Percentiles rank a stretch among this genome's conserved stretches.
Conservation (phyloP, 305 asterid species). For the Andrographis paniculata region DNA sequence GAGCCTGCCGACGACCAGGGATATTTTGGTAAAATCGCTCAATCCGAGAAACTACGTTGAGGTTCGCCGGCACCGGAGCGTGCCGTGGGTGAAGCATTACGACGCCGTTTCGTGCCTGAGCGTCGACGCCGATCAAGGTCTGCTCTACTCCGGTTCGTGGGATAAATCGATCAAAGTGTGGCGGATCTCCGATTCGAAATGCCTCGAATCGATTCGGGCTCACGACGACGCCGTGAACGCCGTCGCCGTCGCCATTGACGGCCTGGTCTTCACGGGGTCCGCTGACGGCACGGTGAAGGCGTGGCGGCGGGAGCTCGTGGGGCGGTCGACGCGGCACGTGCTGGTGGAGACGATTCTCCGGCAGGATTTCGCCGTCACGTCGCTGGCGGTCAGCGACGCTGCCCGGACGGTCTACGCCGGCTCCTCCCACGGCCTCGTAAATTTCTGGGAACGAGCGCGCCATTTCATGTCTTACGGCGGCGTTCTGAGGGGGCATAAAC, state of each 20-base stretch:
- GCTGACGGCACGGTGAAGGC: constrained; percentile 90
- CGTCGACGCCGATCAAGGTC: constrained; percentile 40
- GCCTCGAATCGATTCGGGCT: constrained; percentile 63
- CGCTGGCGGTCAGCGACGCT: constrained; percentile 39
- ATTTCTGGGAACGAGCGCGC: constrained; percentile 66
- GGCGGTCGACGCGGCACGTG: constrained; percentile 41
- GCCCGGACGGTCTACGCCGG: constrained; percentile 60
- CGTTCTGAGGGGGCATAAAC: constrained; percentile 70
- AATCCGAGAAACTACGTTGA: constrained; percentile 66
- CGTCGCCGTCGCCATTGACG: constrained; percentile 47
- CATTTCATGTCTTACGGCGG: constrained; percentile 62
- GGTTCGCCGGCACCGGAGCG: constrained; percentile 42
- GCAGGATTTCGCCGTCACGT: constrained; percentile 68
- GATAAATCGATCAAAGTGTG: constrained; percentile 80
- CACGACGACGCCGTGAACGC: constrained; percentile 82
- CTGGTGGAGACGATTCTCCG: constrained; percentile 48
- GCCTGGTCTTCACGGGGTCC: constrained; percentile 68
- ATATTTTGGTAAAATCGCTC: constrained; percentile 40
- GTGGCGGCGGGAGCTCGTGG: constrained; percentile 70
- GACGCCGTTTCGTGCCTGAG: constrained; percentile 78
- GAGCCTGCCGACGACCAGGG: constrained; percentile 59
- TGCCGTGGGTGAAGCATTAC: constrained; percentile 74
- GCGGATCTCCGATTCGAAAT: constrained; percentile 68
- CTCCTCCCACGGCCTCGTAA: constrained; percentile 78
- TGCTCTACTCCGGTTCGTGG: constrained; percentile 87